Evolutionary conservation across 2,329 filamentous ascomycete species (phyloP).

Genomic region (Trichoderma hamatum): DNA sequence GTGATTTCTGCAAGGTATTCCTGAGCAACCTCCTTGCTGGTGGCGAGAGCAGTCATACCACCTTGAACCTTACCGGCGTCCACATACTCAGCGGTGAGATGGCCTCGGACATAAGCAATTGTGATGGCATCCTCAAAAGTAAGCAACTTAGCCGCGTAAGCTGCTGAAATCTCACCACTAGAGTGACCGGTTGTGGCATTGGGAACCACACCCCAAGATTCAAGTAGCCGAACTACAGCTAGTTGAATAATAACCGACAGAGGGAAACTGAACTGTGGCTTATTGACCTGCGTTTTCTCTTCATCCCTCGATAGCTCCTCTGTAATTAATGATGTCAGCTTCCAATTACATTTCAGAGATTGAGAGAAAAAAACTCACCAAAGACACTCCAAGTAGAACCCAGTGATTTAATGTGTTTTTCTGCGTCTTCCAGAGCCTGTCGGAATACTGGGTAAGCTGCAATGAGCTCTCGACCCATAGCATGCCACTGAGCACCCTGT

Average conservation of each 20-base stretch:
- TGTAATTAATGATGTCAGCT: not conserved
- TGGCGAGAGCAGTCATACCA: conserved; percentile 33
- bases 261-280: conserved; percentile 4
- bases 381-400: conserved; percentile 3
- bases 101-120: not conserved
- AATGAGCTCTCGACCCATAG: conserved; percentile 1
- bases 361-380: not conserved
- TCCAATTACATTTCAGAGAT: not conserved
- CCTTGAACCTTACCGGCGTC: not conserved
- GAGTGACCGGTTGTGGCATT: conserved; percentile 19
- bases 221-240: conserved; percentile 8
- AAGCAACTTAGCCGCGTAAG: conserved; percentile 5
- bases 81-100: not conserved
- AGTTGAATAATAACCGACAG: not conserved
- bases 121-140: conserved; percentile 6
- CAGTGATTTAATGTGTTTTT: not conserved
- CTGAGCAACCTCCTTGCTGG: conserved; percentile 30
- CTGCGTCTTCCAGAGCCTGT: not conserved
- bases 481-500: conserved; percentile 18
- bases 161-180: conserved; percentile 21
- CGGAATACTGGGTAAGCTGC: not conserved
- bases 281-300: not conserved
- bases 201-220: conserved; percentile 1
- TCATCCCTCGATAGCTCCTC: conserved; percentile 9
- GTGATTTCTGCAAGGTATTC: not conserved